phyloP scores from a whole-genome alignment of 331 rosid species.

The Quercus lobata region DNA sequence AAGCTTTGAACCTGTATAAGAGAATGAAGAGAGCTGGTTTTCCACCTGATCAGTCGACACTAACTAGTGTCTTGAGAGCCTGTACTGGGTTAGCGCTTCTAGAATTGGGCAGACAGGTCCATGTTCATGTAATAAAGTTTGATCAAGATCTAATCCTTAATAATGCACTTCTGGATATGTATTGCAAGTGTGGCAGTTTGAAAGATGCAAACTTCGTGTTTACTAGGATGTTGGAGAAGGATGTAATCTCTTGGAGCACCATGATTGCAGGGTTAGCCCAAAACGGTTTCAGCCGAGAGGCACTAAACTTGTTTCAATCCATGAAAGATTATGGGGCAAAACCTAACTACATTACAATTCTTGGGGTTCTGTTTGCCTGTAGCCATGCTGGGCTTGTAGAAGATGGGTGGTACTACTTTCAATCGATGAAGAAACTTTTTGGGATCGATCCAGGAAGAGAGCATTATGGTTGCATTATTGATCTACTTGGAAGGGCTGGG shows the following conservation, averaged over 20 bases:
- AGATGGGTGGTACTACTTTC: conserved; percentile 69
- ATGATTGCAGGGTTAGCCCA: conserved; percentile 90
- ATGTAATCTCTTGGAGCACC: conserved; percentile 96
- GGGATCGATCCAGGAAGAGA: conserved; percentile 75
- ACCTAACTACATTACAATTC: conserved; percentile 73
- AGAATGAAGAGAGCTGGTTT: conserved; percentile 66
- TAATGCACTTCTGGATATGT: conserved; percentile 89
- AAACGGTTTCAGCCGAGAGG: conserved; percentile 78
- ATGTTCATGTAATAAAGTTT: conserved; percentile 72
- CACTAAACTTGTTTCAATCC: conserved; percentile 58
- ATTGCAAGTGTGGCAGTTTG: conserved; percentile 83
- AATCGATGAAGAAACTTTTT: conserved; percentile 62
- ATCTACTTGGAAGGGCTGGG: conserved; percentile 95
- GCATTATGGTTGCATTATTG: conserved; percentile 81
- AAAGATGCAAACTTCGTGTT: conserved; percentile 73
- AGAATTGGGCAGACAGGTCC: conserved; percentile 80
- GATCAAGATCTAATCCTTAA: conserved; percentile 71
- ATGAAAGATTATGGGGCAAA: conserved; percentile 61
- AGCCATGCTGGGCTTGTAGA: conserved; percentile 84
- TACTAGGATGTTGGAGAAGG: conserved; percentile 57
- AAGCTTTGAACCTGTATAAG: conserved; percentile 66
- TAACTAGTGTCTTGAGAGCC: conserved; percentile 84
- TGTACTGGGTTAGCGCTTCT: conserved; percentile 62
- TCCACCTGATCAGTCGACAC: conserved; percentile 52
- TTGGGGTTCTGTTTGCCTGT: conserved; percentile 91